Base-by-base conservation (phyloP, 139 green algal genomes). In the Pleodorina starrii region DNA sequence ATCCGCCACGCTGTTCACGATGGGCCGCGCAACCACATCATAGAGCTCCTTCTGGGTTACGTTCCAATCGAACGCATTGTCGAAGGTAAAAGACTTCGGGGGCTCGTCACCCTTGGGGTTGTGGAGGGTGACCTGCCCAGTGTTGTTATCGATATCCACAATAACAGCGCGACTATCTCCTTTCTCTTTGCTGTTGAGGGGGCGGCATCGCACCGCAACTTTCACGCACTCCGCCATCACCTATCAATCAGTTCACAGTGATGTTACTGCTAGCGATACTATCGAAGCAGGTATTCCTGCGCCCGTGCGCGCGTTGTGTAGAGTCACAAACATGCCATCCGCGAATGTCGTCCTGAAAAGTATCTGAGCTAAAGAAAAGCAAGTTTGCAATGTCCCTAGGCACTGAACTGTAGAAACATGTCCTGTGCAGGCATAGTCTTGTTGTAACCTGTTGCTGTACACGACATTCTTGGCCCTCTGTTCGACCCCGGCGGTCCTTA, bases 131-230 rank as follows among this genome's bases (percentile, higher is more conserved):
- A 98, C 91, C 69, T 94, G 79, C 0, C 93, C 93, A 5, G 44
- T 74, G 59, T 90, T 92, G 14, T 35, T 40, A 54, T 98, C 95
- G 69, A 98, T 92, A 0, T 96, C 92, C 29, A 99, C 93, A 40
- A 97, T 96, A 17, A 63, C 63, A 19, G 89, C 36, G 0, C 95
- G 88, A 10, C 93, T 94, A 69, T 97, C 95, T 2, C 82, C 84
- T 0, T 89, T 91, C 86, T 99, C 97, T 73, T 95, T 94, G 16
- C 57, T 91, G 91, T 94, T 97, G 11, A 99, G 90, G 0, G 97
- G 97, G 12, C 96, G 89, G 75, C 95, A 97, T 35, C 96, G 90
- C 51, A 98, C 94, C 5, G 97, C 92, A 19, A 98, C 96, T 81
- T 94, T 94, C 32, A 98, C 93, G 77, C 90, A 93, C 91, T 97